These are phyloP conservation scores for Cladosporium sp. DNA, from an alignment of 2,329 filamentous ascomycete species.

Conservation along the genomic window DNA sequence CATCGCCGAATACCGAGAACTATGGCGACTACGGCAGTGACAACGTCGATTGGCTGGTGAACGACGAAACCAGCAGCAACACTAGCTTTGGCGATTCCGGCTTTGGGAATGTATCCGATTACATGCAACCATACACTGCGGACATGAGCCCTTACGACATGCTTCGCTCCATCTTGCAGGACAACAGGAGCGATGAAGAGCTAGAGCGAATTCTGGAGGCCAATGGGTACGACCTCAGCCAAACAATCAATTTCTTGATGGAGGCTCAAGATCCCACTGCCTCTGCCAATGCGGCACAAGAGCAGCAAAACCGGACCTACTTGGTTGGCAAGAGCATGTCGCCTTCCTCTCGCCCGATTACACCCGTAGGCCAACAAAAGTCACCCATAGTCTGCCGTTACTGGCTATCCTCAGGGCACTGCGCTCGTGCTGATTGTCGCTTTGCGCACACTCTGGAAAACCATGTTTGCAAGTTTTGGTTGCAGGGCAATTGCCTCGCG, in stretches of 20 bases:
- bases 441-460: constrained; percentile 96
- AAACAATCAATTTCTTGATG: constrained; percentile 86
- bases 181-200: constrained; percentile 86
- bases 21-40: constrained; percentile 90
- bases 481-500: constrained; percentile 91
- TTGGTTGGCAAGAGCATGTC: constrained; percentile 88
- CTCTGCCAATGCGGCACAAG: constrained; percentile 24
- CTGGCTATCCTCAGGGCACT: constrained; percentile 92
- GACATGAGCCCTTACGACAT: constrained; percentile 99
- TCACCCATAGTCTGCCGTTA: constrained; percentile 95
- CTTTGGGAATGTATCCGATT: constrained; percentile 78
- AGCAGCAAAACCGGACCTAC: constrained; percentile 58
- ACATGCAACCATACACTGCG: constrained; percentile 61
- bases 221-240: constrained; percentile 89
- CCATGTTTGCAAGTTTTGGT: constrained; percentile 99
- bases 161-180: constrained; percentile 87
- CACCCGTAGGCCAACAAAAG: constrained; percentile 71
- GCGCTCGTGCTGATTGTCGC: constrained; percentile 88
- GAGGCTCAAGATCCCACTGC: constrained; percentile 59
- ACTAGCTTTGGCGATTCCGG: constrained; percentile 72
- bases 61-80: constrained; percentile 73
- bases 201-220: constrained; percentile 85
- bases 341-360: constrained; percentile 65
- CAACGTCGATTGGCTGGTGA: constrained; percentile 94
- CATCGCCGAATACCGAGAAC: constrained; percentile 74